Conservation (phyloP, 2,329 filamentous ascomycete species). For the Sarocladium brachiariae region DNA sequence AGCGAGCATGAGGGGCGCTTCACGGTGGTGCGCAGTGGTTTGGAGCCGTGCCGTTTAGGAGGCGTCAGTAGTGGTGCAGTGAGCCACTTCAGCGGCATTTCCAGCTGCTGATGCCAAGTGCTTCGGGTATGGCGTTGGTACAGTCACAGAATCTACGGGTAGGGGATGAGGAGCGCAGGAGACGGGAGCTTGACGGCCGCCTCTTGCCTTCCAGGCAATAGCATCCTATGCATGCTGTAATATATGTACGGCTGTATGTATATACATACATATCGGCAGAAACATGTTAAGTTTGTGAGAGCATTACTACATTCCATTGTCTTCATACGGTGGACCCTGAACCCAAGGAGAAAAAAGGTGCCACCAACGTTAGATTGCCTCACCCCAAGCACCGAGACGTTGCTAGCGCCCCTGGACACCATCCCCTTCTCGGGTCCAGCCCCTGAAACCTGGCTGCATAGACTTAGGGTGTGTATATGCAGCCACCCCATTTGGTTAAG, state of each 20-base stretch:
- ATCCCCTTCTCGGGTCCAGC: conserved; percentile 4
- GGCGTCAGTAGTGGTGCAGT: background rate
- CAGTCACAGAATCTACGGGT: background rate
- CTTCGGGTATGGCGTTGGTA: background rate
- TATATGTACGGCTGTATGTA: too few relatives aligned
- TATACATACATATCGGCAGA: too few relatives aligned
- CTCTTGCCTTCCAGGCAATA: too few relatives aligned
- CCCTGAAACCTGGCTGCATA: conserved; percentile 7
- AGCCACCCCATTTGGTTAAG: too few relatives aligned
- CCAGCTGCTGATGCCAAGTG: too few relatives aligned
- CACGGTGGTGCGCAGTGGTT: too few relatives aligned
- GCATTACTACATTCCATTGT: background rate
- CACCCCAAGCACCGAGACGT: background rate
- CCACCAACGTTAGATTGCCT: background rate
- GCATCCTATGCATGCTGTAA: too few relatives aligned
- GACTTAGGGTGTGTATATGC: too few relatives aligned
- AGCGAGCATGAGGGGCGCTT: conserved; percentile 1
- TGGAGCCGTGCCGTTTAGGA: background rate
- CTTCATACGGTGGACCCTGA: conserved; percentile 1
- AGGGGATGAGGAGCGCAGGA: background rate
- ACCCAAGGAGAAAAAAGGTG: background rate
- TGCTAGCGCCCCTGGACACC: background rate
- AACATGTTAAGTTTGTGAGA: background rate
- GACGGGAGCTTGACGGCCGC: too few relatives aligned
- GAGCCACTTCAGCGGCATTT: background rate